Evolutionary conservation across 257 asterid genomes (phyloP).

Genomic region (Striga asiatica): DNA sequence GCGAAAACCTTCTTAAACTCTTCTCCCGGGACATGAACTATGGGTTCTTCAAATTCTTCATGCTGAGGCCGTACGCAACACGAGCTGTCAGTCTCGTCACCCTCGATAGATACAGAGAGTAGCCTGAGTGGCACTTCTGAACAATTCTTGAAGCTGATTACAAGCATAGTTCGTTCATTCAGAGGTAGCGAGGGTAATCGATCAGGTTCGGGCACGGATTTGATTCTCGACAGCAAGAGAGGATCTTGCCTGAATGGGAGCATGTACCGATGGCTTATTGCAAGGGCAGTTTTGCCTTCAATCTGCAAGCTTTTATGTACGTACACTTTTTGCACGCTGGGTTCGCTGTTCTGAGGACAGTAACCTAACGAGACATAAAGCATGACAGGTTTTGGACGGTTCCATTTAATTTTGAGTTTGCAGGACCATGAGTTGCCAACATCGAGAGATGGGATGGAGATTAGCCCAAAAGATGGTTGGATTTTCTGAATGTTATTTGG

Average conservation of each 20-base stretch:
- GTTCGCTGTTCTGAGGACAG: constrained; percentile 46
- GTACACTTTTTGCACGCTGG: constrained; percentile 63
- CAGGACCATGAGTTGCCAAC: constrained; percentile 83
- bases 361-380: constrained; percentile 86
- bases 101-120: constrained; percentile 62
- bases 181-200: constrained; percentile 51
- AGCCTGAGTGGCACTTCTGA: constrained; percentile 74
- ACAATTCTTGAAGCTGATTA: constrained; percentile 66
- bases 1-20: constrained; percentile 83
- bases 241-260: constrained; percentile 78
- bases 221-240: constrained; percentile 60
- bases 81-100: constrained; percentile 28
- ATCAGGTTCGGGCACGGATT: constrained; percentile 45
- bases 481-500: constrained; percentile 64
- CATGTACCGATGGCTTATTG: constrained; percentile 65
- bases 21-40: constrained; percentile 72
- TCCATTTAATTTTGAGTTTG: constrained; percentile 87
- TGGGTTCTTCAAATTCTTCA: constrained; percentile 33
- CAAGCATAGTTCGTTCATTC: constrained; percentile 60
- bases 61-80: constrained; percentile 44
- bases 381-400: constrained; percentile 95
- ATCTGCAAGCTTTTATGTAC: constrained; percentile 95
- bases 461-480: constrained; percentile 91
- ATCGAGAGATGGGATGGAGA: constrained; percentile 67
- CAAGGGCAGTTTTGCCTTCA: constrained; percentile 79